phyloP scores from a whole-genome alignment of 2,329 filamentous ascomycete genomes.

The Blumeria hordei region DNA sequence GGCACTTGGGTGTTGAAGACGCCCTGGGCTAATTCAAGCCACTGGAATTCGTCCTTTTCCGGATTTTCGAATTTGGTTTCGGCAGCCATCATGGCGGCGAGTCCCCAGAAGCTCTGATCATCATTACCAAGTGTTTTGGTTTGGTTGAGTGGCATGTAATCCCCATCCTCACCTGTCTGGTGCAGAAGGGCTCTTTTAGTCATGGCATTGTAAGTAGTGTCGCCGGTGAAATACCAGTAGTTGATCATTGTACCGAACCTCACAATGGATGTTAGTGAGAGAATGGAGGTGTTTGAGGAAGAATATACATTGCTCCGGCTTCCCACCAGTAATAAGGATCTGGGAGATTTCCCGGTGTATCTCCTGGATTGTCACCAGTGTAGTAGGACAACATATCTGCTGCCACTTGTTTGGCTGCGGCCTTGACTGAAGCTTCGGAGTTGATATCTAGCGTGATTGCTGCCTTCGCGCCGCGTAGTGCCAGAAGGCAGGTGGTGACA shows the following conservation, averaged over 20 bases:
- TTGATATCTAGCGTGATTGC: neutral
- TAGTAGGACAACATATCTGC: slow-evolving; percentile 2
- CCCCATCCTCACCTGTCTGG: slow-evolving; percentile 46
- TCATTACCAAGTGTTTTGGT: slow-evolving; percentile 47
- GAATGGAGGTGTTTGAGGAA: neutral
- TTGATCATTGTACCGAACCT: slow-evolving; percentile 50
- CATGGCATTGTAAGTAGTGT: slow-evolving; percentile 44
- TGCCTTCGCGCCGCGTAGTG: neutral
- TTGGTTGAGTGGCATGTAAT: slow-evolving; percentile 59
- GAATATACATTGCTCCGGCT: slow-evolving; percentile 37
- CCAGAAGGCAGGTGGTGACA: neutral
- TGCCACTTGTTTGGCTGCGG: slow-evolving; percentile 1
- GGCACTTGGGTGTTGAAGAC: slow-evolving; percentile 59
- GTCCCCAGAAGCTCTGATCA: slow-evolving; percentile 52
- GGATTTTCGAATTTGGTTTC: slow-evolving; percentile 41
- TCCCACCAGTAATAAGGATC: slow-evolving; percentile 22
- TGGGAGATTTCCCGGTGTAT: slow-evolving; percentile 23
- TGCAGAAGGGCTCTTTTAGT: slow-evolving; percentile 43
- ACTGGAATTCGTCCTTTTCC: slow-evolving; percentile 29
- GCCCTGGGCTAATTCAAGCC: slow-evolving; percentile 50
- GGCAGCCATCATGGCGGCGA: slow-evolving; percentile 45
- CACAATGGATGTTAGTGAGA: slow-evolving; percentile 7
- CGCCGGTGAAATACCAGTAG: slow-evolving; percentile 67
- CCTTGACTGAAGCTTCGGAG: slow-evolving; percentile 3
- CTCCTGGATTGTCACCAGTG: slow-evolving; percentile 15